These are phyloP conservation scores for Alternaria burnsii DNA, from an alignment of 2,329 filamentous ascomycete species.

Conservation along the genomic window DNA sequence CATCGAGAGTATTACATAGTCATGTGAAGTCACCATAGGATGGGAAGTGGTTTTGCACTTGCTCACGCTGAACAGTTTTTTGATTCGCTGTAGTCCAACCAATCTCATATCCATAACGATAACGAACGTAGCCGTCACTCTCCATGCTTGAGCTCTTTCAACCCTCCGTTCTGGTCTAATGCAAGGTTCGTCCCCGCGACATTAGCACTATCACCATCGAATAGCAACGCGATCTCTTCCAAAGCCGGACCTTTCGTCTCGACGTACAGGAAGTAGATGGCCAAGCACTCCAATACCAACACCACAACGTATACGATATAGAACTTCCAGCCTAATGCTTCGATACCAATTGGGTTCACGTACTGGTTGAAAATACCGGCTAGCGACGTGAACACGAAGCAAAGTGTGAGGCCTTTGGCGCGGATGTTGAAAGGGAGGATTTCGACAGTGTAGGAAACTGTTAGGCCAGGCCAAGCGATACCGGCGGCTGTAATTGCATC, in stretches of 20 bases:
- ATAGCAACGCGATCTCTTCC: slow-evolving; percentile 31
- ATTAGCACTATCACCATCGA: slow-evolving; percentile 19
- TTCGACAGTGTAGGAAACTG: background rate
- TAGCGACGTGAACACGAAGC: background rate
- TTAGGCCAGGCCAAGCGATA: background rate
- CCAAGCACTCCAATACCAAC: slow-evolving; percentile 29
- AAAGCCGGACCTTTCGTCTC: slow-evolving; percentile 35
- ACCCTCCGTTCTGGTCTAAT: background rate
- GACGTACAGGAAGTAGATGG: slow-evolving; percentile 30
- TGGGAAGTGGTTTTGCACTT: no score
- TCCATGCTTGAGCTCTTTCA: background rate
- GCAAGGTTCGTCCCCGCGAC: background rate
- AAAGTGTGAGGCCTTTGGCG: background rate
- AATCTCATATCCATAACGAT: no score
- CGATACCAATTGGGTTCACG: background rate
- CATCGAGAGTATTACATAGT: no score
- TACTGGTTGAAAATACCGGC: background rate
- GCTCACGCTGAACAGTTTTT: no score
- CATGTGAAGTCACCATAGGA: no score
- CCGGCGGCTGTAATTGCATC: background rate
- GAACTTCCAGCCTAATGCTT: background rate
- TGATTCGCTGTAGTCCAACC: no score
- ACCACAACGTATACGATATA: slow-evolving; percentile 43
- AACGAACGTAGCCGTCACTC: background rate
- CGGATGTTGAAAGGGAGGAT: background rate